A percentile compares a stretch with the other conserved stretches of the same genome.
Evolutionary conservation across 306 rosid genomes (phyloP).

Genomic region (Acacia crassicarpa): DNA sequence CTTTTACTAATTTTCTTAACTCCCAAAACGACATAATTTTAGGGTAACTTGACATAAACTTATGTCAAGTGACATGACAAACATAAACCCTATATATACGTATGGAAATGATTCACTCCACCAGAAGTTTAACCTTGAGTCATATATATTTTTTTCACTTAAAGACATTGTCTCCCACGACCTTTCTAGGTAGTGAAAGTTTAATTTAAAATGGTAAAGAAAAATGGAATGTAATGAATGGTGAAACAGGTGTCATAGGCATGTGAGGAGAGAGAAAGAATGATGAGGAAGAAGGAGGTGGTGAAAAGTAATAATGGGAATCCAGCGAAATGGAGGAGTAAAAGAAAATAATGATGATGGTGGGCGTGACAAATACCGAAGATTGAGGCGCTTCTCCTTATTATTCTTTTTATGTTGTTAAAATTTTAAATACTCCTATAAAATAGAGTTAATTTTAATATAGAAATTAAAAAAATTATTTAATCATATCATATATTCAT

Average conservation of each 20-base stretch:
- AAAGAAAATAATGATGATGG: slow-evolving; percentile 58
- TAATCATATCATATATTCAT: no score
- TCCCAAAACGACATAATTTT: no score
- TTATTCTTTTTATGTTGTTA: not conserved
- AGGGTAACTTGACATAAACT: no score
- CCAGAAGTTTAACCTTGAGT: not conserved
- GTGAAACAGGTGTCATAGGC: not conserved
- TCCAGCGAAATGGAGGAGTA: not conserved
- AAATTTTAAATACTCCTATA: no score
- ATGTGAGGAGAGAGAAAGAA: slow-evolving; percentile 15
- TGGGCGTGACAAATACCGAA: slow-evolving; percentile 57
- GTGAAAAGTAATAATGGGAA: slow-evolving; percentile 30
- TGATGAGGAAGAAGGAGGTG: slow-evolving; percentile 18
- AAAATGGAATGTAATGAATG: not conserved
- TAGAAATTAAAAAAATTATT: no score
- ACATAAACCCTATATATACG: no score
- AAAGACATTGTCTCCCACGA: not conserved
- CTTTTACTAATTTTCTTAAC: no score
- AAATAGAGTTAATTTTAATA: no score
- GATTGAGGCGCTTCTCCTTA: slow-evolving; percentile 32
- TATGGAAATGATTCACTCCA: not conserved
- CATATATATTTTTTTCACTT: not conserved
- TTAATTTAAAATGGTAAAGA: not conserved
- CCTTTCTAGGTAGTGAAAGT: not conserved
- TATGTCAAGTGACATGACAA: no score